A percentile compares a stretch with the other conserved stretches of the same genome.
phyloP scores from a whole-genome alignment of 176 grass and related monocot species.

The Pontederia crassipes region DNA sequence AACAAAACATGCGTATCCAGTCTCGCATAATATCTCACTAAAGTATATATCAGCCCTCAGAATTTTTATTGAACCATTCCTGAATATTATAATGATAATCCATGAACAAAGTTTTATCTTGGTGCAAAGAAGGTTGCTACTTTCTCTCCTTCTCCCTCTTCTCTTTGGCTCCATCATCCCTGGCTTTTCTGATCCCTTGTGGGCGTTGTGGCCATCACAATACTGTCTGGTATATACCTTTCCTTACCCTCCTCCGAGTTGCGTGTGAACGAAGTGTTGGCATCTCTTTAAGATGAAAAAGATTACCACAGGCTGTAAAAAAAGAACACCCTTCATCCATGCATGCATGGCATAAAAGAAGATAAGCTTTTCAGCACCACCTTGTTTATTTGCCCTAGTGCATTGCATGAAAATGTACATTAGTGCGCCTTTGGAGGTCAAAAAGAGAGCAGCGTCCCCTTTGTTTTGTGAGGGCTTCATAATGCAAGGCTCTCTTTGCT shows the following conservation, averaged over 20 bases:
- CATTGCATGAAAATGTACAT: background rate
- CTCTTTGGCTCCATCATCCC: slow-evolving; percentile 9
- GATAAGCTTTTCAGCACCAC: slow-evolving; percentile 61
- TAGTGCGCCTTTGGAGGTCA: background rate
- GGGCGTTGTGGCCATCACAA: background rate
- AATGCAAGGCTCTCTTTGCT: too few species aligned
- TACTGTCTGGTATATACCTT: background rate
- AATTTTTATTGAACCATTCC: background rate
- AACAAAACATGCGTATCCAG: too few species aligned
- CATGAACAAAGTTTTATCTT: background rate
- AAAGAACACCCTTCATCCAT: slow-evolving; percentile 32
- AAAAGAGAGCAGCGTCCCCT: too few species aligned
- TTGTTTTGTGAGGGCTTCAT: too few species aligned
- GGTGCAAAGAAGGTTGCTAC: background rate
- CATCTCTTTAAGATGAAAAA: slow-evolving; percentile 42
- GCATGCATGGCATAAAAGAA: slow-evolving; percentile 35
- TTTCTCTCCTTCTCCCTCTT: background rate
- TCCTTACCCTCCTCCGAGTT: slow-evolving; percentile 18
- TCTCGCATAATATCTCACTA: too few species aligned
- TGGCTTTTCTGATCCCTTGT: background rate
- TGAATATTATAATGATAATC: slow-evolving; percentile 2
- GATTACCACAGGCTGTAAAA: slow-evolving; percentile 21
- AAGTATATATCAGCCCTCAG: too few species aligned
- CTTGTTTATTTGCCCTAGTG: slow-evolving; percentile 19
- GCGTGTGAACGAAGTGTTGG: slow-evolving; percentile 47